Evolutionary conservation across 2,329 filamentous ascomycete species (phyloP).

Genomic region (Aureobasidium sp.): DNA sequence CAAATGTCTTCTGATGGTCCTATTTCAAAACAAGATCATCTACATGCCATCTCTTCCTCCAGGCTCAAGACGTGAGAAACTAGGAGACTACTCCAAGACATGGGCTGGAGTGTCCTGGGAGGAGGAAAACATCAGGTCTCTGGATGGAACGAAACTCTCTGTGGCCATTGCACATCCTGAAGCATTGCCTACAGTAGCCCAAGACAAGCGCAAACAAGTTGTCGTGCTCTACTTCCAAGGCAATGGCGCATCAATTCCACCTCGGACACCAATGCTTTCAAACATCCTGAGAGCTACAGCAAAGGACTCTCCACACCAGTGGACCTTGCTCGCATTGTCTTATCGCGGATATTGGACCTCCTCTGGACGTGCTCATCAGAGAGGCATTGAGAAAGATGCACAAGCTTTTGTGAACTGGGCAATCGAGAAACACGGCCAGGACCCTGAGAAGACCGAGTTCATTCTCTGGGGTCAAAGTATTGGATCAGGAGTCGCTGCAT

Average conservation of each 20-base stretch:
- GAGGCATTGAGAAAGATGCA: conserved; percentile 61
- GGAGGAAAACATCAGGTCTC: conserved; percentile 51
- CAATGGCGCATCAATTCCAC: conserved; percentile 38
- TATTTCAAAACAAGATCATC: conserved; percentile 75
- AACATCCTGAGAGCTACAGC: conserved; percentile 29
- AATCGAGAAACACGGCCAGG: conserved; percentile 29
- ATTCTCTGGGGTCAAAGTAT: conserved; percentile 73
- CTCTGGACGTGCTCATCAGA: conserved; percentile 59
- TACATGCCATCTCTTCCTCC: conserved; percentile 72
- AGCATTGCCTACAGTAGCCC: neutral
- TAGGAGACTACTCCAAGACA: conserved; percentile 52
- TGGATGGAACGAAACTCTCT: conserved; percentile 58
- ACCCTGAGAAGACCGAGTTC: conserved; percentile 33
- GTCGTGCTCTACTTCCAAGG: conserved; percentile 43
- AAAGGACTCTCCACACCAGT: conserved; percentile 16
- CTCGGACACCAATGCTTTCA: conserved; percentile 39
- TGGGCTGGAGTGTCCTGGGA: conserved; percentile 59
- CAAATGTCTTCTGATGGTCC: conserved; percentile 63
- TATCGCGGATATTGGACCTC: conserved; percentile 75
- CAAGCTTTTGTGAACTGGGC: conserved; percentile 58
- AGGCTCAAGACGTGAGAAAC: conserved; percentile 57
- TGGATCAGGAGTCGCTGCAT: conserved; percentile 62
- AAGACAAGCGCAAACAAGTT: neutral
- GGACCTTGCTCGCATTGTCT: conserved; percentile 41
- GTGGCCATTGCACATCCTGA: conserved; percentile 42